Conservation (phyloP, 495 filamentous ascomycete species). For the Penicillium maclennaniae region DNA sequence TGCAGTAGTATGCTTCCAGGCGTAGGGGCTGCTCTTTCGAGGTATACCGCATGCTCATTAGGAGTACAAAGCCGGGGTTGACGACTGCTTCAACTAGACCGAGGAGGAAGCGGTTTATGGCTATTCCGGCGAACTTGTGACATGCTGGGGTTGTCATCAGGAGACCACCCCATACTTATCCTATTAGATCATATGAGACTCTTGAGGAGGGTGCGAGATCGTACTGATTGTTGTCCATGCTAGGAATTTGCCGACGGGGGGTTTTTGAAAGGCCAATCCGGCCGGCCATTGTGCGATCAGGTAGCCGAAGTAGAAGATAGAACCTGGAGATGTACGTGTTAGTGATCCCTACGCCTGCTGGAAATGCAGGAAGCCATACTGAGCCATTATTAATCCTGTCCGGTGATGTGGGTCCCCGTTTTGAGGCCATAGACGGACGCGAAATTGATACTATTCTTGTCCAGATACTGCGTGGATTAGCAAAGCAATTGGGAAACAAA, state of each 20-base stretch:
- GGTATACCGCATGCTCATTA: constrained; percentile 57
- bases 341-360: not conserved
- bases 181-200: not conserved
- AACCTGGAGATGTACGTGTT: constrained; percentile 21
- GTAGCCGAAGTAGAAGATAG: constrained; percentile 56
- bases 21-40: constrained; percentile 52
- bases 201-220: constrained; percentile 2
- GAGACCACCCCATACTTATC: constrained; percentile 37
- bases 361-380: constrained; percentile 8
- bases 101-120: constrained; percentile 46
- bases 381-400: constrained; percentile 58
- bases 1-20: constrained; percentile 51
- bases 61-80: constrained; percentile 54
- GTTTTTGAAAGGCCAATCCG: constrained; percentile 49
- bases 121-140: constrained; percentile 42
- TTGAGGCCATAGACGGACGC: constrained; percentile 57
- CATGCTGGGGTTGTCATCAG: constrained; percentile 41
- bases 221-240: constrained; percentile 33
- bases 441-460: constrained; percentile 59
- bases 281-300: constrained; percentile 51
- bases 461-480: constrained; percentile 47
- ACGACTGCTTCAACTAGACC: constrained; percentile 53
- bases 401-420: constrained; percentile 45
- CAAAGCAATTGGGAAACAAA: not conserved
- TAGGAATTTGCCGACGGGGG: constrained; percentile 52